Conservation (phyloP, 2,329 filamentous ascomycete species). For the Penicillium paneum region DNA sequence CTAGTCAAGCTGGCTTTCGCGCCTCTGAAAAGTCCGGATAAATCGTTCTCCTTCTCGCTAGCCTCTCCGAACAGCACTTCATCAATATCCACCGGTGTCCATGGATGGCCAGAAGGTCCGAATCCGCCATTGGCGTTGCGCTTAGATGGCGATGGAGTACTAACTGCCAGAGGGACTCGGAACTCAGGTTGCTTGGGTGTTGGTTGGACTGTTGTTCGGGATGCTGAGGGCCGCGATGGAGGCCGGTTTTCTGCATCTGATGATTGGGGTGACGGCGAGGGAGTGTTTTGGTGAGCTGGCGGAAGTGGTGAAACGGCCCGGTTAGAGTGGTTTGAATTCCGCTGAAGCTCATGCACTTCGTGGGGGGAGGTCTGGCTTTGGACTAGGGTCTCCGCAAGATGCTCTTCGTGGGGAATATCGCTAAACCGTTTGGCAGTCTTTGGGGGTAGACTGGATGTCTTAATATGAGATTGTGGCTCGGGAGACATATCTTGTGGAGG, state of each 20-base stretch:
- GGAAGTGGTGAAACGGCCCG: constrained; percentile 29
- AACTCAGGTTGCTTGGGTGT: constrained; percentile 37
- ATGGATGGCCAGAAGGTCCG: constrained; percentile 58
- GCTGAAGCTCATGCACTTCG: constrained; percentile 10
- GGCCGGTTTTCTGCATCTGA: constrained; percentile 79
- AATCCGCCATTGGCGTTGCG: constrained; percentile 51
- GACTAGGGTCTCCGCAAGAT: constrained; percentile 31
- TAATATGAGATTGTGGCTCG: constrained; percentile 17
- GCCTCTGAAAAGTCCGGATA: constrained; percentile 49
- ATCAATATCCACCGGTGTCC: constrained; percentile 75
- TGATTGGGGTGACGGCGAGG: constrained; percentile 68
- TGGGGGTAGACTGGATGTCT: constrained; percentile 31
- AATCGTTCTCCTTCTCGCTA: constrained; percentile 50
- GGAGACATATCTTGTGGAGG: constrained; percentile 11
- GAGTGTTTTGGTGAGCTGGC: constrained; percentile 46
- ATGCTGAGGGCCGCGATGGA: constrained; percentile 60
- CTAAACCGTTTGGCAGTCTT: constrained; percentile 39
- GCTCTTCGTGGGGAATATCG: constrained; percentile 37
- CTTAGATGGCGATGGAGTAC: constrained; percentile 60
- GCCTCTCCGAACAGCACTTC: constrained; percentile 47
- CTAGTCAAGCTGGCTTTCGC: constrained; percentile 63
- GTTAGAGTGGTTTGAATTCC: constrained; percentile 8
- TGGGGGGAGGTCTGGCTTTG: constrained; percentile 24
- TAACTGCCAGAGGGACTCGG: constrained; percentile 44
- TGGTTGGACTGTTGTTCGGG: constrained; percentile 35